A percentile compares a stretch with the other conserved stretches of the same genome.
Evolutionary conservation across 257 asterid genomes (phyloP).

Genomic region (Pogostemon cablin): DNA sequence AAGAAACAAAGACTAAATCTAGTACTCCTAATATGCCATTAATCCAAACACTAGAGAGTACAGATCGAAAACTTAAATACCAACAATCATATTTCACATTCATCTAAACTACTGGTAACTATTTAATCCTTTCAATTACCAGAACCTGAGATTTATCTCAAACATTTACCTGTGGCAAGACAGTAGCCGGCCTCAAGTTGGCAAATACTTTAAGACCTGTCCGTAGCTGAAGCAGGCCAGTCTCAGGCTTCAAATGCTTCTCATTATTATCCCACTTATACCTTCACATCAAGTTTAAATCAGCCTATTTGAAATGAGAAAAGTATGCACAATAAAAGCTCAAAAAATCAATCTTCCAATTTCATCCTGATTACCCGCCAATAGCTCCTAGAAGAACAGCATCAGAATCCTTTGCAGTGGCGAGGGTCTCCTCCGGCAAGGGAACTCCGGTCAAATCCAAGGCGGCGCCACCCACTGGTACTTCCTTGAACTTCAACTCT

Average conservation of each 20-base stretch:
- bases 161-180: slow-evolving; percentile 77
- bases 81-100: not conserved
- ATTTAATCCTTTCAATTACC: slow-evolving; percentile 10
- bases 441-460: slow-evolving; percentile 92
- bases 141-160: not conserved
- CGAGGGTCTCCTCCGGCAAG: slow-evolving; percentile 89
- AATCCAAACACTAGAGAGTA: too few species aligned
- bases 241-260: slow-evolving; percentile 96
- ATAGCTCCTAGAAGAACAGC: slow-evolving; percentile 98
- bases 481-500: slow-evolving; percentile 79
- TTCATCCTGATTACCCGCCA: slow-evolving; percentile 72
- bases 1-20: not conserved
- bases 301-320: not conserved
- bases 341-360: slow-evolving; percentile 1
- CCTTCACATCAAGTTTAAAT: slow-evolving; percentile 43
- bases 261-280: slow-evolving; percentile 97
- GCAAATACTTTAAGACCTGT: slow-evolving; percentile 94
- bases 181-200: slow-evolving; percentile 95
- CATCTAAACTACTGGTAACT: not conserved
- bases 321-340: not conserved
- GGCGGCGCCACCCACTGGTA: slow-evolving; percentile 97
- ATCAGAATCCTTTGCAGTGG: slow-evolving; percentile 75
- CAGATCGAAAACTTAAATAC: not conserved
- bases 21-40: too few species aligned
- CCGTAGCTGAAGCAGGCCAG: slow-evolving; percentile 95